Conservation (phyloP, 164 flowering plant species). For the Piper longum region DNA sequence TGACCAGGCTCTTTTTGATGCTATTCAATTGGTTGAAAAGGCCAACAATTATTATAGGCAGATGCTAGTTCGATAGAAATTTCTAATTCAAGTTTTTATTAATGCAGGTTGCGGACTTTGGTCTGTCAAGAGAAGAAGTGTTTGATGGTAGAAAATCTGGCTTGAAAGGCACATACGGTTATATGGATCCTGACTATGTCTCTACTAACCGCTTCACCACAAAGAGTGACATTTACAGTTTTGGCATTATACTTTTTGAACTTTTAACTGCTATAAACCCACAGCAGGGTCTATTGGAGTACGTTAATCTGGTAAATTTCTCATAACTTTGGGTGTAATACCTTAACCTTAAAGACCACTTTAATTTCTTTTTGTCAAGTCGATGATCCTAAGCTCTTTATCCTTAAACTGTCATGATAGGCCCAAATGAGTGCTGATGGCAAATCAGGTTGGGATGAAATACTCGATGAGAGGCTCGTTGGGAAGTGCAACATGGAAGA, state of each 20-base stretch:
- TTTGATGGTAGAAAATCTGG: slow-evolving; percentile 69
- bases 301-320: slow-evolving; percentile 68
- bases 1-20: background rate
- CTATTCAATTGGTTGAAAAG: background rate
- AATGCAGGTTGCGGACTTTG: slow-evolving; percentile 92
- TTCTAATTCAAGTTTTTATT: background rate
- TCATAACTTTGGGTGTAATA: background rate
- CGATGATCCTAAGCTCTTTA: background rate
- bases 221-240: slow-evolving; percentile 93
- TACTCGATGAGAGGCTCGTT: slow-evolving; percentile 57
- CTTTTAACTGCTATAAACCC: slow-evolving; percentile 94
- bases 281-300: slow-evolving; percentile 84
- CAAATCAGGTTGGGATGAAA: slow-evolving; percentile 57
- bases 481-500: slow-evolving; percentile 64
- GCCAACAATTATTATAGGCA: background rate
- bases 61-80: background rate
- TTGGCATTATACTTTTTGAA: slow-evolving; percentile 81
- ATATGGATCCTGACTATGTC: slow-evolving; percentile 89
- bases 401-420: slow-evolving; percentile 16
- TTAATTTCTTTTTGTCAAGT: background rate
- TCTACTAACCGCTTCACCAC: slow-evolving; percentile 77
- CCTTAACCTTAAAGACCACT: no score
- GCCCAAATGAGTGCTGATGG: slow-evolving; percentile 80
- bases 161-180: slow-evolving; percentile 92
- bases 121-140: slow-evolving; percentile 83